Percentiles rank a stretch among this genome's conserved stretches.
Conservation (phyloP, 345 rosid genomes). For the Barbarea vulgaris region DNA sequence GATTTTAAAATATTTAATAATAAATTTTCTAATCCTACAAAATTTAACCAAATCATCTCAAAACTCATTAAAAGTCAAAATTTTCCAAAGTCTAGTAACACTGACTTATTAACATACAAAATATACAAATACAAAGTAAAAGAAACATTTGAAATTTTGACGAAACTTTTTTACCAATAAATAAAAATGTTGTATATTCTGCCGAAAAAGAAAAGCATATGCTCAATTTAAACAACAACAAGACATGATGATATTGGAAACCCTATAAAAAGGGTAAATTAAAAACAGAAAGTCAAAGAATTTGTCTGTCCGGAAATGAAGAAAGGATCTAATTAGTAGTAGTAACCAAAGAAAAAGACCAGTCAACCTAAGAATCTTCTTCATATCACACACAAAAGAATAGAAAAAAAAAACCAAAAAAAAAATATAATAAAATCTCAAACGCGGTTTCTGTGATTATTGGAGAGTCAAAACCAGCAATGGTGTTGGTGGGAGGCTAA, state of each 20-base stretch:
- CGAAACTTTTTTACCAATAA: neutral
- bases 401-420: neutral
- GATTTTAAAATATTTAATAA: too few relatives aligned
- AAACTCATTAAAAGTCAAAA: too few relatives aligned
- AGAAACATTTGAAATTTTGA: neutral
- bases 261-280: slow-evolving; percentile 5
- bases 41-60: too few relatives aligned
- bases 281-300: slow-evolving; percentile 42
- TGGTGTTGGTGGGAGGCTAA: slow-evolving; percentile 40
- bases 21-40: too few relatives aligned
- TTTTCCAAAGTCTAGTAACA: neutral
- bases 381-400: slow-evolving; percentile 26
- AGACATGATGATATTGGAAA: slow-evolving; percentile 10
- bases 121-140: neutral
- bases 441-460: slow-evolving; percentile 46
- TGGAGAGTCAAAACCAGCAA: slow-evolving; percentile 44
- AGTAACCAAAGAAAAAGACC: slow-evolving; percentile 37
- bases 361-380: slow-evolving; percentile 45
- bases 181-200: slow-evolving; percentile 6
- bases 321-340: slow-evolving; percentile 41
- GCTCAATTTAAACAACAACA: neutral
- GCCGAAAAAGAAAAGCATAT: neutral
- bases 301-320: slow-evolving; percentile 43
- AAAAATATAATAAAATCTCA: neutral
- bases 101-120: neutral